phyloP scores from a whole-genome alignment of 495 filamentous ascomycete species.

The Halenospora varia region DNA sequence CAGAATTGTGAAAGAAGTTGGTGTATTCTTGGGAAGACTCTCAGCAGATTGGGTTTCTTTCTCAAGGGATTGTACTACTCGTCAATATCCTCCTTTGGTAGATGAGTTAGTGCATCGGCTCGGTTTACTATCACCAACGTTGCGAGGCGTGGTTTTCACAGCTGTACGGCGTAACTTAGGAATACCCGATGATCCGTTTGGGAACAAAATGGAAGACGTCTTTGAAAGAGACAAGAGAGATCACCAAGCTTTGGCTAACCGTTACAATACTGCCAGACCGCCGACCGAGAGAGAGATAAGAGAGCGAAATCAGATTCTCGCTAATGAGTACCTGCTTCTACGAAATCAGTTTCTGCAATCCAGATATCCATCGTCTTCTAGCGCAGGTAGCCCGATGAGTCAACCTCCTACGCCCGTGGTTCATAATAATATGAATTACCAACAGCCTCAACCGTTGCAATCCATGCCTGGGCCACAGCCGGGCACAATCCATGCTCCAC shows the following conservation, averaged over 20 bases:
- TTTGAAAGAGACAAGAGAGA: constrained; percentile 37
- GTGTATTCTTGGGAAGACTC: constrained; percentile 34
- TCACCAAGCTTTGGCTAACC: constrained; percentile 13
- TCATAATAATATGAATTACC: constrained; percentile 4
- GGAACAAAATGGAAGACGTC: constrained; percentile 29
- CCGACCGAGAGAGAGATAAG: constrained; percentile 30
- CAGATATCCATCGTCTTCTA: background rate
- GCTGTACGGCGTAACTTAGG: constrained; percentile 40
- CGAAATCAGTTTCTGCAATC: constrained; percentile 3
- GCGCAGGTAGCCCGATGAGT: background rate
- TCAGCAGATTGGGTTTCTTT: constrained; percentile 29
- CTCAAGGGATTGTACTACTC: constrained; percentile 26
- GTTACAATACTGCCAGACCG: constrained; percentile 18
- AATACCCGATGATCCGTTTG: constrained; percentile 23
- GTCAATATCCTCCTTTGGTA: constrained; percentile 55
- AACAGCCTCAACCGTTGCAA: too few relatives aligned
- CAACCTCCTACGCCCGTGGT: constrained; percentile 3
- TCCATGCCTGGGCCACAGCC: background rate
- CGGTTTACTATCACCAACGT: constrained; percentile 46
- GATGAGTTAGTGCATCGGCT: constrained; percentile 51
- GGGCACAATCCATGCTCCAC: background rate
- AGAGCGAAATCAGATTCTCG: constrained; percentile 19
- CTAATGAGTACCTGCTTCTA: constrained; percentile 9
- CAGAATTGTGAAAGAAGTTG: constrained; percentile 27
- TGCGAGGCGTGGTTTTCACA: constrained; percentile 58